These are phyloP conservation scores for Tylopilus orsonianus DNA, from an alignment of 1,284 basidiomycete species.

Conservation along the genomic window DNA sequence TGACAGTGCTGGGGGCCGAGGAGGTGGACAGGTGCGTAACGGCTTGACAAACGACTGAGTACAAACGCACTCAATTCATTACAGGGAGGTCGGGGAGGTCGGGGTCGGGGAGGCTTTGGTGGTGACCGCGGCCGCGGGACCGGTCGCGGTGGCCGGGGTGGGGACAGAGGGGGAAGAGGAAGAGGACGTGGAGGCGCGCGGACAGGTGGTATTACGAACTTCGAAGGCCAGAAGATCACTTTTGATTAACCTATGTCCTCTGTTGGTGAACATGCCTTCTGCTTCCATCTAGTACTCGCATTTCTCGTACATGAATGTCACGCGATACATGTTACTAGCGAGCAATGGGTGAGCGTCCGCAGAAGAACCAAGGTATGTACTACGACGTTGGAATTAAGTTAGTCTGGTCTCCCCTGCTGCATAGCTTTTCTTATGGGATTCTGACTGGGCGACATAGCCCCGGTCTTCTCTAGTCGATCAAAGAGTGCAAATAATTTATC, in stretches of 20 bases:
- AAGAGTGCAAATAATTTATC: constrained; percentile 89
- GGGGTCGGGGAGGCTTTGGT: constrained; percentile 42
- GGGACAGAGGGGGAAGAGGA: constrained; percentile 45
- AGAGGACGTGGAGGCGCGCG: constrained; percentile 51
- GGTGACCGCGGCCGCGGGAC: constrained; percentile 38
- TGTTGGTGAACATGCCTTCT: not conserved
- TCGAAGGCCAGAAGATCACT: constrained; percentile 81
- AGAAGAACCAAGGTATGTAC: not conserved
- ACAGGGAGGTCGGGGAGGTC: constrained; percentile 32
- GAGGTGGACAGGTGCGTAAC: constrained; percentile 42
- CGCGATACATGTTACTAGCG: not conserved
- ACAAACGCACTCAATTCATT: constrained; percentile 11
- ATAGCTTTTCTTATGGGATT: constrained; percentile 76
- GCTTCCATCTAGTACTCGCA: not conserved
- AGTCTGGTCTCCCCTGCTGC: constrained; percentile 44
- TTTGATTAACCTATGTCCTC: constrained; percentile 43
- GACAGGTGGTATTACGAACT: constrained; percentile 71
- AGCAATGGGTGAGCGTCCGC: not conserved
- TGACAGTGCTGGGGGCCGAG: constrained; percentile 56
- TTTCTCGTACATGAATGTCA: not conserved
- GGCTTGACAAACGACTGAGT: constrained; percentile 22
- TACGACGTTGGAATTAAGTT: not conserved
- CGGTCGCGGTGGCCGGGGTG: constrained; percentile 40
- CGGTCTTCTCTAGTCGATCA: constrained; percentile 78
- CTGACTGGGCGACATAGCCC: constrained; percentile 58